These are phyloP conservation scores for Grosmannia serpens DNA, from an alignment of 2,329 filamentous ascomycete species.

Conservation along the genomic window DNA sequence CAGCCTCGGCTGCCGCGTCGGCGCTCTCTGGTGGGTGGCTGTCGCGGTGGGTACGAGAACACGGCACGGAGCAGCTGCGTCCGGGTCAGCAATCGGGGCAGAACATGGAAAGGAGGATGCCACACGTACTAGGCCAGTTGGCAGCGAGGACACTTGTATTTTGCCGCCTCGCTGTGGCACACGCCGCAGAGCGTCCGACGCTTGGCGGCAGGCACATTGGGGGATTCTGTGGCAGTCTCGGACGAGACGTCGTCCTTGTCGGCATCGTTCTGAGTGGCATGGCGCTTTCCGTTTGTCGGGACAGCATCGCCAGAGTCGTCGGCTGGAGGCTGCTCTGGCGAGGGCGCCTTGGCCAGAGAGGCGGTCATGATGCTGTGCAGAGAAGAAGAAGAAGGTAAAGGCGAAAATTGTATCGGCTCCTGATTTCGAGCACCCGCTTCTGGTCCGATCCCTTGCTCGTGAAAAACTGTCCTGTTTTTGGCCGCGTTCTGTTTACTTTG, in stretches of 20 bases:
- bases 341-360: neutral
- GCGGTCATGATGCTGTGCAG: neutral
- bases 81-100: neutral
- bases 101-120: neutral
- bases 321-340: neutral
- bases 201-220: conserved; percentile 6
- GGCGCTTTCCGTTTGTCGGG: neutral
- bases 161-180: conserved; percentile 38
- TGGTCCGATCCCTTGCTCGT: no score
- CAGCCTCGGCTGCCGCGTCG: conserved; percentile 5
- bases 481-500: neutral
- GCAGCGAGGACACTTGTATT: conserved; percentile 55
- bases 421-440: no score
- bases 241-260: neutral
- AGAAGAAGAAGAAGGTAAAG: neutral
- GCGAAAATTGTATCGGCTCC: no score
- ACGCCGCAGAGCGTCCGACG: conserved; percentile 35
- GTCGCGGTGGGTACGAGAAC: conserved; percentile 26
- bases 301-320: neutral
- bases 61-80: conserved; percentile 45
- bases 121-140: conserved; percentile 42
- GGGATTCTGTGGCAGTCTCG: neutral
- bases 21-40: conserved; percentile 17
- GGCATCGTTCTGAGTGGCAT: conserved; percentile 1
- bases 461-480: no score